These are phyloP conservation scores for Aureobasidium sp. DNA, from an alignment of 2,329 filamentous ascomycete species.

Conservation along the genomic window DNA sequence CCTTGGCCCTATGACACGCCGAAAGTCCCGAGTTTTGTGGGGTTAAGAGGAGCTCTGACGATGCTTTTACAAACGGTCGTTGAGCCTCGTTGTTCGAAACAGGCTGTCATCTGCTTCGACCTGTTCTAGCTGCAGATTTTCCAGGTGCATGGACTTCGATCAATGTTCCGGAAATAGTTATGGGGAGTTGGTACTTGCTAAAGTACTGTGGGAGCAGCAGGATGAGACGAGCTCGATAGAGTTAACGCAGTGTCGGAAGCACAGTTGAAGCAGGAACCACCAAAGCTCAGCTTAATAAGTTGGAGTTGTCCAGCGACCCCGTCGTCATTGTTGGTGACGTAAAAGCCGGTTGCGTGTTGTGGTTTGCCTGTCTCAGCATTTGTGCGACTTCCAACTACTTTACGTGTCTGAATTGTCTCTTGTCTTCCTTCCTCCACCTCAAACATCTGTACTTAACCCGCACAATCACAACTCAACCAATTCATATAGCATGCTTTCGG, in stretches of 20 bases:
- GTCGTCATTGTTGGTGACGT: constrained; percentile 2
- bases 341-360: constrained; percentile 1
- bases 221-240: not conserved
- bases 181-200: not conserved
- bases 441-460: not conserved
- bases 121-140: not conserved
- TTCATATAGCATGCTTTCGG: constrained; percentile 11
- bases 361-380: not conserved
- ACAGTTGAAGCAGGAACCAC: not conserved
- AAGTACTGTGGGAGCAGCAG: not conserved
- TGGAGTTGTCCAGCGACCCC: not conserved
- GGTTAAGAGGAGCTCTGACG: not conserved
- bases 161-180: not conserved
- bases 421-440: not conserved
- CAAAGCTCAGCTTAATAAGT: not conserved
- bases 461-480: not conserved
- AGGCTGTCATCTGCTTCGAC: constrained; percentile 1
- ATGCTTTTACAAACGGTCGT: not conserved
- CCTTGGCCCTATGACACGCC: not conserved
- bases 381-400: not conserved
- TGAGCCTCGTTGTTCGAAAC: not conserved
- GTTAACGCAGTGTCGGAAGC: not conserved
- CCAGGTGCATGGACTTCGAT: not conserved
- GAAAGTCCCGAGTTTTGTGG: not conserved
- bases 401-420: not conserved